These are phyloP conservation scores for Penicillium aurantiogriseum DNA, from an alignment of 2,329 filamentous ascomycete species.

Conservation along the genomic window DNA sequence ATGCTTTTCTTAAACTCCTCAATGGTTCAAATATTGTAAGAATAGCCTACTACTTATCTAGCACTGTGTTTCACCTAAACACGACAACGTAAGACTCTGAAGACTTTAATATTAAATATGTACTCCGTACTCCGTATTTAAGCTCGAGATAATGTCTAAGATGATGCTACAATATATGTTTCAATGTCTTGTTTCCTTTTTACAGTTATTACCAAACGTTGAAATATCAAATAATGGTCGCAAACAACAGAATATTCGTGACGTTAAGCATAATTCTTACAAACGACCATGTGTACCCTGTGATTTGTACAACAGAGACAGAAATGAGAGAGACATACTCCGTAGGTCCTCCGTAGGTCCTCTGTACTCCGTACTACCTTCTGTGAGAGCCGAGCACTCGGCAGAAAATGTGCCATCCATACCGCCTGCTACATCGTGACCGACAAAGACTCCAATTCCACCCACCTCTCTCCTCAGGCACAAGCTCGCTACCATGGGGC, in stretches of 20 bases:
- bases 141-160: not conserved
- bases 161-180: not conserved
- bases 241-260: not conserved
- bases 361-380: not conserved
- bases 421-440: not conserved
- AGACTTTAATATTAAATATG: not conserved
- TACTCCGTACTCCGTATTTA: not conserved
- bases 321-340: not conserved
- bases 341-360: too few species aligned
- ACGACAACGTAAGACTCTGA: not conserved
- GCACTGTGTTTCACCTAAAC: not conserved
- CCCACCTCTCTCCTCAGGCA: not conserved
- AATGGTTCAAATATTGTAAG: not conserved
- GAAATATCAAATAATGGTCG: not conserved
- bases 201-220: too few species aligned
- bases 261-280: not conserved
- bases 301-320: too few species aligned
- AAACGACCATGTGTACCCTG: not conserved
- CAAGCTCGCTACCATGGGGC: slow-evolving; percentile 2
- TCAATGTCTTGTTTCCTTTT: not conserved
- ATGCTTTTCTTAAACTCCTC: not conserved
- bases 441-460: not conserved
- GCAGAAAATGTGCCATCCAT: not conserved
- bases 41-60: not conserved
- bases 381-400: not conserved